Conservation (phyloP, 495 filamentous ascomycete genomes). For the Penicillium canariense region DNA sequence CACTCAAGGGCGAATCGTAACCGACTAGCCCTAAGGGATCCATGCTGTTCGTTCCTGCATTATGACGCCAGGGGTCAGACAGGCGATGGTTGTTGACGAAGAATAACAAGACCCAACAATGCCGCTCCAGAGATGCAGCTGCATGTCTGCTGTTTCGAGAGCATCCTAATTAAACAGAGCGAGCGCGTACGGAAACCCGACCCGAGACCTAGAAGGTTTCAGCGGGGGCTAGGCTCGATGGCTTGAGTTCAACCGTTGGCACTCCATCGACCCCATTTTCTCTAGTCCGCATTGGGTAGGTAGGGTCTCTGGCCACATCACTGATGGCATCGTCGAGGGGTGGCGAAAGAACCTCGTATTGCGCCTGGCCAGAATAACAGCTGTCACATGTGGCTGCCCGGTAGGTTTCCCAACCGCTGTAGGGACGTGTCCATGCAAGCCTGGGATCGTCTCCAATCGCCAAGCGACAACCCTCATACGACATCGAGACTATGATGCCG, state of each 20-base stretch:
- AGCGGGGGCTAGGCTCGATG: background rate
- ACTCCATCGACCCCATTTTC: background rate
- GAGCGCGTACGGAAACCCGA: constrained; percentile 5
- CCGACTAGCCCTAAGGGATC: constrained; percentile 10
- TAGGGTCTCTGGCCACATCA: background rate
- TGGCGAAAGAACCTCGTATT: constrained; percentile 3
- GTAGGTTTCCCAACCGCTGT: background rate
- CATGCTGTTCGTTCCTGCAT: constrained; percentile 22
- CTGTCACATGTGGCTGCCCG: background rate
- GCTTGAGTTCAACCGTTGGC: constrained; percentile 1
- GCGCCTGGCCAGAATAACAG: background rate
- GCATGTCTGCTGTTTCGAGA: background rate
- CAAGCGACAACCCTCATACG: background rate
- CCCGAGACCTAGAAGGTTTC: constrained; percentile 6
- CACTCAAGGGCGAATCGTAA: constrained; percentile 12
- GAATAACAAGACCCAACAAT: background rate
- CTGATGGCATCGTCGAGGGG: constrained; percentile 3
- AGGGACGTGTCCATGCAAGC: background rate
- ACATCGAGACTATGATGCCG: background rate
- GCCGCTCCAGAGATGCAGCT: constrained; percentile 1
- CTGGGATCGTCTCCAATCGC: background rate
- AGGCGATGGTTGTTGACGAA: no score
- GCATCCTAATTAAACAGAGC: constrained; percentile 4
- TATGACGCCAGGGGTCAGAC: constrained; percentile 23
- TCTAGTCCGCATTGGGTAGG: constrained; percentile 3